Percentiles rank a stretch among this genome's conserved stretches.
phyloP scores from a whole-genome alignment of 805 yeast genomes.

The Yarrowia keelungensis region DNA sequence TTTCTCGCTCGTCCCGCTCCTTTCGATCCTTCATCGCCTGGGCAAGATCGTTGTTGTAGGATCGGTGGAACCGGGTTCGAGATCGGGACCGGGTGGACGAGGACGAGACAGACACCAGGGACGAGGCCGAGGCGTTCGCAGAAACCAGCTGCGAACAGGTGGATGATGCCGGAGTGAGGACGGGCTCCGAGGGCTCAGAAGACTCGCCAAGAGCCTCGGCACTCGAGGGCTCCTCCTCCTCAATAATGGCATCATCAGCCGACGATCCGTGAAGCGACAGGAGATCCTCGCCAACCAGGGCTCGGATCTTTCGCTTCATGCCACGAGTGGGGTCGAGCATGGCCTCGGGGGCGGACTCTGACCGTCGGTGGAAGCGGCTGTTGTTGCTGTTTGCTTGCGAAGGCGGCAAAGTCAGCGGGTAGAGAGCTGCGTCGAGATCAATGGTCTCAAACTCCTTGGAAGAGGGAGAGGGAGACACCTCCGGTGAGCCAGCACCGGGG shows the following conservation, averaged over 20 bases:
- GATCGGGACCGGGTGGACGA: slow-evolving; percentile 30
- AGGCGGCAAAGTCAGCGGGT: slow-evolving; percentile 44
- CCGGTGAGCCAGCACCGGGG: slow-evolving; percentile 41
- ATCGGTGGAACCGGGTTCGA: slow-evolving; percentile 40
- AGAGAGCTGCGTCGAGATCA: slow-evolving; percentile 62
- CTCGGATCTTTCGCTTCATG: slow-evolving; percentile 36
- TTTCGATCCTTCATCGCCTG: slow-evolving; percentile 37
- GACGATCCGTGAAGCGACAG: slow-evolving; percentile 15
- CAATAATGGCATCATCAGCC: slow-evolving; percentile 44
- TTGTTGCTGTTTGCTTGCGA: slow-evolving; percentile 2
- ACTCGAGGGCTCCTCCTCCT: slow-evolving; percentile 42
- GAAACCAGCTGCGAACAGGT: slow-evolving; percentile 40
- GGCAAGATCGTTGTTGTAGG: slow-evolving; percentile 41
- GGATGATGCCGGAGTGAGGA: slow-evolving; percentile 26
- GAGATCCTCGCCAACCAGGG: slow-evolving; percentile 38
- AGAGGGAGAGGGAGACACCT: slow-evolving; percentile 43
- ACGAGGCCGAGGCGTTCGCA: slow-evolving; percentile 41
- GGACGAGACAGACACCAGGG: slow-evolving; percentile 40
- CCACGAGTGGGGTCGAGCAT: slow-evolving; percentile 42
- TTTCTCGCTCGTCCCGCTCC: slow-evolving; percentile 35
- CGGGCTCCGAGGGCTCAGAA: slow-evolving; percentile 18
- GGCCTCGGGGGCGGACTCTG: slow-evolving; percentile 65
- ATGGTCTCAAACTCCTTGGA: slow-evolving; percentile 52
- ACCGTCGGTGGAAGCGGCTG: slow-evolving; percentile 55
- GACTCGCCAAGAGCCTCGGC: slow-evolving; percentile 6